These are phyloP conservation scores for Quercus parvula DNA, from an alignment of 306 rosid species.

Conservation along the genomic window DNA sequence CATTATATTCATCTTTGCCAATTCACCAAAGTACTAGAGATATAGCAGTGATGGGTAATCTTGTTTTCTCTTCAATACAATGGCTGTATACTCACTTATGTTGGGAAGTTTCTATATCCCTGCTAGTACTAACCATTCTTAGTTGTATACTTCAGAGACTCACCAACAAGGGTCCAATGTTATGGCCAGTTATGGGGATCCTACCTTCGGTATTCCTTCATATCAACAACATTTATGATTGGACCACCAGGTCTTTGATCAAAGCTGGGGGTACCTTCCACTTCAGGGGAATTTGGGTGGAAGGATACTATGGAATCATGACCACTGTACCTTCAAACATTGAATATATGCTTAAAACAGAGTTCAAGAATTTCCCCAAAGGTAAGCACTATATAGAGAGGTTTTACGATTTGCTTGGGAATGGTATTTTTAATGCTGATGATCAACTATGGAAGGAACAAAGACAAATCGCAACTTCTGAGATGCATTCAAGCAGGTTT, in stretches of 20 bases:
- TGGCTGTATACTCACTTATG: constrained; percentile 2
- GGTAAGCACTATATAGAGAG: constrained; percentile 35
- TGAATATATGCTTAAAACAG: constrained; percentile 44
- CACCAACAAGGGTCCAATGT: constrained; percentile 41
- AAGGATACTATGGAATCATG: constrained; percentile 29
- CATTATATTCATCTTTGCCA: not conserved
- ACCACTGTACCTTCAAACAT: constrained; percentile 38
- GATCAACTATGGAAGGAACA: constrained; percentile 38
- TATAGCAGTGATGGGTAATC: not conserved
- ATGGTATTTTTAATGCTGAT: constrained; percentile 47
- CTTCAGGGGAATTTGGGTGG: constrained; percentile 37
- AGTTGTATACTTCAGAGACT: constrained; percentile 23
- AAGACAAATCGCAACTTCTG: constrained; percentile 30
- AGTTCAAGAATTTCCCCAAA: constrained; percentile 45
- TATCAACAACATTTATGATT: constrained; percentile 19
- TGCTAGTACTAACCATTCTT: constrained; percentile 23
- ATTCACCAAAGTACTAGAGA: not conserved
- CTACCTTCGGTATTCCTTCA: constrained; percentile 23
- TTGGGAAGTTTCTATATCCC: constrained; percentile 23
- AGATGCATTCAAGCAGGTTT: constrained; percentile 37
- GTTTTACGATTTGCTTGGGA: constrained; percentile 38
- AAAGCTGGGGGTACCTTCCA: constrained; percentile 41
- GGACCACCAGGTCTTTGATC: constrained; percentile 36
- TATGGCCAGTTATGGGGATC: constrained; percentile 42
- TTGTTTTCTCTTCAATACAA: not conserved